These are phyloP conservation scores for Serpula lacrymans DNA, from an alignment of 768 basidiomycete species.

Conservation along the genomic window DNA sequence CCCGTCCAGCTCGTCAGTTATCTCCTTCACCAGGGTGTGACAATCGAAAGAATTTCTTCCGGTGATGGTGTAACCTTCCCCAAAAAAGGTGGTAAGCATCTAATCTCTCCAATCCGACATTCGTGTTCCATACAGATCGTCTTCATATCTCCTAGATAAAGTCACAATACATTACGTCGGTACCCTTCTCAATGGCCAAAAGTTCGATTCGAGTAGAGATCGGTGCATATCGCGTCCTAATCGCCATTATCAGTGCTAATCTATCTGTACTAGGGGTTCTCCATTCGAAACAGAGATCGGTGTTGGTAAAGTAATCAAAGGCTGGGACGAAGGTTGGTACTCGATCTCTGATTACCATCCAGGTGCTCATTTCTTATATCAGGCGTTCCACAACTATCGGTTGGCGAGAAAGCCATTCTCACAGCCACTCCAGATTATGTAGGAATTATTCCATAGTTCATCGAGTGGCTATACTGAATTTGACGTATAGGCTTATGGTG, in stretches of 20 bases:
- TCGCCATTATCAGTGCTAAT: slow-evolving; percentile 2
- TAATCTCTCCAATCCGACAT: slow-evolving; percentile 11
- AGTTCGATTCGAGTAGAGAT: slow-evolving; percentile 76
- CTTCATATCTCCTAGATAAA: slow-evolving; percentile 44
- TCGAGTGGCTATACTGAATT: slow-evolving; percentile 1
- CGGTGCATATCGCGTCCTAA: slow-evolving; percentile 45
- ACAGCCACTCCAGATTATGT: slow-evolving; percentile 77
- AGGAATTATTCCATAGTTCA: slow-evolving; percentile 27
- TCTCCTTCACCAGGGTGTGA: slow-evolving; percentile 60
- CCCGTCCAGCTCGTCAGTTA: slow-evolving; percentile 5
- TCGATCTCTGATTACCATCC: slow-evolving; percentile 9
- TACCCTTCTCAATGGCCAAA: slow-evolving; percentile 55
- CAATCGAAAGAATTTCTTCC: slow-evolving; percentile 48
- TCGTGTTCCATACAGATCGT: slow-evolving; percentile 12
- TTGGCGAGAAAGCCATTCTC: slow-evolving; percentile 70
- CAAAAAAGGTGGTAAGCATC: slow-evolving; percentile 60
- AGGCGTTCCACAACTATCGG: slow-evolving; percentile 76
- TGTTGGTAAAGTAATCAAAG: slow-evolving; percentile 78
- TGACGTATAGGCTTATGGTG: slow-evolving; percentile 60
- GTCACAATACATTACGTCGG: slow-evolving; percentile 82
- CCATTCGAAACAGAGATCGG: slow-evolving; percentile 76
- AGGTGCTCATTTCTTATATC: too few species aligned
- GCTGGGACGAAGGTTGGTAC: slow-evolving; percentile 83
- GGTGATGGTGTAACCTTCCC: slow-evolving; percentile 70
- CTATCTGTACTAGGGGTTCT: slow-evolving; percentile 35